These are phyloP conservation scores for Gamsiella multidivaricata DNA, from an alignment of 192 early-diverging fungal genomes.

Conservation along the genomic window DNA sequence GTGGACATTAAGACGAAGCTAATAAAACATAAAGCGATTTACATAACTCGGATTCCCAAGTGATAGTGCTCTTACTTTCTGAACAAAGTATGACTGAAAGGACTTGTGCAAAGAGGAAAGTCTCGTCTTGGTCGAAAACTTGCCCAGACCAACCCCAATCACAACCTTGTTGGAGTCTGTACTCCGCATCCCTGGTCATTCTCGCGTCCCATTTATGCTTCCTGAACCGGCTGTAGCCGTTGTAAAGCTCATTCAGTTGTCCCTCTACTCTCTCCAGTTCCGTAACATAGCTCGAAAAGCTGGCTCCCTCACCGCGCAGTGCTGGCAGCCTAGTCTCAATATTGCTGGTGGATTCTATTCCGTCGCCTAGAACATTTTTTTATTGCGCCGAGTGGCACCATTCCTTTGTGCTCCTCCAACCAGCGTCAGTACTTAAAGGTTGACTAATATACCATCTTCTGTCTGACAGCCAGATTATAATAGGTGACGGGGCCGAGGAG, in stretches of 20 bases:
- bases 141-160: slow-evolving; percentile 13
- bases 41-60: too few relatives aligned
- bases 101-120: slow-evolving; percentile 11
- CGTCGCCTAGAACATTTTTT: neutral
- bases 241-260: neutral
- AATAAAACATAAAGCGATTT: too few relatives aligned
- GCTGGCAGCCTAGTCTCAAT: slow-evolving; percentile 3
- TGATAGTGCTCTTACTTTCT: neutral
- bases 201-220: slow-evolving; percentile 7
- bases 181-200: neutral
- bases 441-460: neutral
- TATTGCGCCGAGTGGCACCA: neutral
- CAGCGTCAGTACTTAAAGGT: neutral
- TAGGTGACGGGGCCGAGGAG: neutral
- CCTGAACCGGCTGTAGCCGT: neutral
- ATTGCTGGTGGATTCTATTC: neutral
- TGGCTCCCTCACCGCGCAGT: neutral
- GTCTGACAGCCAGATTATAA: slow-evolving; percentile 6
- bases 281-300: neutral
- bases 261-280: neutral
- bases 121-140: slow-evolving; percentile 1
- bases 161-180: slow-evolving; percentile 9
- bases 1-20: neutral
- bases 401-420: neutral
- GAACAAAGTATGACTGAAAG: slow-evolving; percentile 2